Conservation (phyloP, 2,329 filamentous ascomycete species). For the Ophiostoma ips region DNA sequence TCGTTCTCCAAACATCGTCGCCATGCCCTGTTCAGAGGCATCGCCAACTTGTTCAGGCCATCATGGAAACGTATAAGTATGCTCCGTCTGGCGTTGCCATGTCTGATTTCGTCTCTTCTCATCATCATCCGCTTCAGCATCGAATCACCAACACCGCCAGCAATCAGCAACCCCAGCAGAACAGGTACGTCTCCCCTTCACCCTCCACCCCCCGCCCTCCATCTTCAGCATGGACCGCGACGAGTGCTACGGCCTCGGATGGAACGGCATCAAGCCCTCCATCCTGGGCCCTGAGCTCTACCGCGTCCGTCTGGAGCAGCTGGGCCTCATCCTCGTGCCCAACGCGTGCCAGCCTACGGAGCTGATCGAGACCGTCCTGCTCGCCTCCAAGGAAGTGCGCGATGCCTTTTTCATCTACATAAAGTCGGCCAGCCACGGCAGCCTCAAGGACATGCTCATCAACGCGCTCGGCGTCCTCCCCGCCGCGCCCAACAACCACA, state of each 20-base stretch:
- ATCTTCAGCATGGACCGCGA: not conserved
- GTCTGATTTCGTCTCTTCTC: not conserved
- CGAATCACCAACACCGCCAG: too few species aligned
- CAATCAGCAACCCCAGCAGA: not conserved
- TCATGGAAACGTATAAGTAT: not conserved
- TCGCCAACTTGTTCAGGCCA: not conserved
- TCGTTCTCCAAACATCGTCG: too few species aligned
- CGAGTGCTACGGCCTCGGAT: not conserved
- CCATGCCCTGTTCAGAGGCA: too few species aligned
- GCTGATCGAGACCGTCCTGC: not conserved
- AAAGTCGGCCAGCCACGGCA: not conserved
- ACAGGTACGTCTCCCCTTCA: too few species aligned
- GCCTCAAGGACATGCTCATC: not conserved
- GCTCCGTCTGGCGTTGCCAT: not conserved
- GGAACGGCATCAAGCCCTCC: not conserved
- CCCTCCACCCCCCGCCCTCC: not conserved
- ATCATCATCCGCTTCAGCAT: not conserved
- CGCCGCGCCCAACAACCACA: not conserved
- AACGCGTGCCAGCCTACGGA: not conserved
- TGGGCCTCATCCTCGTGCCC: slow-evolving; percentile 1
- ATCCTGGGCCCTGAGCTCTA: not conserved
- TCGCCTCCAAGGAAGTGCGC: not conserved
- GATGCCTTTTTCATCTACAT: not conserved
- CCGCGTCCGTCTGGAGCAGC: slow-evolving; percentile 1
- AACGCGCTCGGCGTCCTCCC: not conserved